Evolutionary conservation across 2,329 filamentous ascomycete species (phyloP).

Genomic region (Aspergillus vadensis): DNA sequence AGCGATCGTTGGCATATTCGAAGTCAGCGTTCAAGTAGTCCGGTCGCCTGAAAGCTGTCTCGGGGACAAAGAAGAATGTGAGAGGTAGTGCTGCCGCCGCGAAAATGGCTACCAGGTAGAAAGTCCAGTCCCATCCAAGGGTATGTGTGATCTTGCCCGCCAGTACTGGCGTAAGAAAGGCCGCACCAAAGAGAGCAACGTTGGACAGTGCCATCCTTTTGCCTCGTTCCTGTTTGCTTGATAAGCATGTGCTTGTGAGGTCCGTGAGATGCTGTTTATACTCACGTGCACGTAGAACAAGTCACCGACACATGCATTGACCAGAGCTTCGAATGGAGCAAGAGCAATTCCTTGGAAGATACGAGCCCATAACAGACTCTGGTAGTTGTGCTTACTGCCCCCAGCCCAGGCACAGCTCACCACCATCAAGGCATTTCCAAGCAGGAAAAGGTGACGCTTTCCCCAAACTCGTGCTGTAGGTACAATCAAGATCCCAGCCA

Average conservation of each 20-base stretch:
- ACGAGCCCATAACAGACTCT: conserved; percentile 72
- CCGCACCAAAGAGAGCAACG: conserved; percentile 69
- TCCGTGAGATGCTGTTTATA: conserved; percentile 10
- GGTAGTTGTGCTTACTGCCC: conserved; percentile 66
- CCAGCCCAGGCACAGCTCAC: conserved; percentile 78
- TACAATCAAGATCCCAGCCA: conserved; percentile 82
- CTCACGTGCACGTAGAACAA: conserved; percentile 83
- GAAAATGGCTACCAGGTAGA: conserved; percentile 87
- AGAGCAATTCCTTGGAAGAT: conserved; percentile 84
- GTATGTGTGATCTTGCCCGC: conserved; percentile 79
- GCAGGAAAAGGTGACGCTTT: conserved; percentile 82
- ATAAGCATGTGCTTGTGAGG: background rate
- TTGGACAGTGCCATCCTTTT: conserved; percentile 83
- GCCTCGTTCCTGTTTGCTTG: conserved; percentile 62
- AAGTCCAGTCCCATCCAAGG: conserved; percentile 84
- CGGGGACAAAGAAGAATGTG: conserved; percentile 77
- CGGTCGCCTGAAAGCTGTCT: conserved; percentile 75
- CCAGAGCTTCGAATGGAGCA: conserved; percentile 85
- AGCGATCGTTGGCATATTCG: conserved; percentile 38
- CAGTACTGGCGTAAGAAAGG: conserved; percentile 81
- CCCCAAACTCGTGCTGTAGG: conserved; percentile 88
- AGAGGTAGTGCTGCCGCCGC: conserved; percentile 68
- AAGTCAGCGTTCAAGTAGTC: conserved; percentile 70
- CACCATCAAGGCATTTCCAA: conserved; percentile 74
- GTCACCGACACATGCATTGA: conserved; percentile 87